Evolutionary conservation across 2,329 filamentous ascomycete species (phyloP).

Genomic region (Gyromitra esculenta): DNA sequence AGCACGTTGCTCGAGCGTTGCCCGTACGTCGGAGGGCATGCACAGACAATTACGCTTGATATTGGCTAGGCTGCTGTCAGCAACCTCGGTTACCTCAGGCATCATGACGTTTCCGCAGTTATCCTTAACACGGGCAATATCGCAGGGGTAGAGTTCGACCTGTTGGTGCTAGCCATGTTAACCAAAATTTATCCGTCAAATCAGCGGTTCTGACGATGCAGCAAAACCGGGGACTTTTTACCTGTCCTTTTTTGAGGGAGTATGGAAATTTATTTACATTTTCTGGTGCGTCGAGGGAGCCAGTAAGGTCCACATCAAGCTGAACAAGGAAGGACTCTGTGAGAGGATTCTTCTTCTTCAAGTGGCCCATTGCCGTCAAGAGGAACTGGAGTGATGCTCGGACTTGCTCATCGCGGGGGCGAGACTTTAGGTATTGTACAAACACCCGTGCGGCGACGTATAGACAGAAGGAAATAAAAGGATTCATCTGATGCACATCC

Average conservation of each 20-base stretch:
- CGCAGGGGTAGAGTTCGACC: slow-evolving; percentile 38
- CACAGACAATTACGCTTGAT: slow-evolving; percentile 1
- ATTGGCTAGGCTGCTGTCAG: background rate
- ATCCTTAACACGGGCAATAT: background rate
- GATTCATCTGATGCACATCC: slow-evolving; percentile 76
- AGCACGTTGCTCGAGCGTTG: slow-evolving; percentile 25
- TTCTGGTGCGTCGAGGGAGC: slow-evolving; percentile 52
- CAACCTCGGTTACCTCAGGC: slow-evolving; percentile 13
- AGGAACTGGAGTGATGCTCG: slow-evolving; percentile 88
- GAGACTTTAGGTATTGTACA: slow-evolving; percentile 93
- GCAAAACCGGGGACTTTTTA: slow-evolving; percentile 32
- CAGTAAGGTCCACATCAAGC: slow-evolving; percentile 81
- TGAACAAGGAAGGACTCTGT: slow-evolving; percentile 96
- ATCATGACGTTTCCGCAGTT: slow-evolving; percentile 15
- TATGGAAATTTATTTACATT: slow-evolving; percentile 55
- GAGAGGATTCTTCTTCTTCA: slow-evolving; percentile 87
- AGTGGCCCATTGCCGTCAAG: slow-evolving; percentile 85
- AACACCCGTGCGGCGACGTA: slow-evolving; percentile 97
- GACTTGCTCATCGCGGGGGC: slow-evolving; percentile 82
- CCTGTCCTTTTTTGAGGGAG: slow-evolving; percentile 55
- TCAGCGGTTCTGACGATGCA: background rate
- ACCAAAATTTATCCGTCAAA: background rate
- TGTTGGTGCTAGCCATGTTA: slow-evolving; percentile 18
- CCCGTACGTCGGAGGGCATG: slow-evolving; percentile 34
- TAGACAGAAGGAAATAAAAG: slow-evolving; percentile 92